phyloP scores from a whole-genome alignment of 2,329 filamentous ascomycete species.

The Fusarium sp. region DNA sequence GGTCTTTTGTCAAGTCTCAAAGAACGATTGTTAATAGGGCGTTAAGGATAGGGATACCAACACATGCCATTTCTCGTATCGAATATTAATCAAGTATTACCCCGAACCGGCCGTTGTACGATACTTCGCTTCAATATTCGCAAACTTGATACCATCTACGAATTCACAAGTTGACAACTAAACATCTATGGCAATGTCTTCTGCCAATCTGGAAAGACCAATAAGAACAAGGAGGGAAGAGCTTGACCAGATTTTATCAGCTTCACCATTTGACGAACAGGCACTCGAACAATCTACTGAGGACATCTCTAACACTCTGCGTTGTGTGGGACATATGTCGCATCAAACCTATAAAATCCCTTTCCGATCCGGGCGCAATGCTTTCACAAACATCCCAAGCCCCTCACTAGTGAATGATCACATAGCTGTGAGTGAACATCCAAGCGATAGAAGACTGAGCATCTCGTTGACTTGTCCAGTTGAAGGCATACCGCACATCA shows the following conservation, averaged over 20 bases:
- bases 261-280: not conserved
- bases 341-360: slow-evolving; percentile 9
- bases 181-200: not conserved
- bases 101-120: not conserved
- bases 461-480: slow-evolving; percentile 14
- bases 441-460: slow-evolving; percentile 15
- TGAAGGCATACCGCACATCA: slow-evolving; percentile 19
- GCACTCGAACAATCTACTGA: slow-evolving; percentile 1
- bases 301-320: not conserved
- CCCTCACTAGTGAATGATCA: not conserved
- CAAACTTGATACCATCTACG: not conserved
- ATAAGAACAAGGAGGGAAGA: not conserved
- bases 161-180: not conserved
- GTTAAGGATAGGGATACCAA: slow-evolving; percentile 7
- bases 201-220: not conserved
- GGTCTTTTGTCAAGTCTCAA: slow-evolving; percentile 1
- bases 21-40: slow-evolving; percentile 2
- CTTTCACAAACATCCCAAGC: not conserved
- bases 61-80: not conserved
- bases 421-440: not conserved
- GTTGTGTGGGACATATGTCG: not conserved
- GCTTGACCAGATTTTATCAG: not conserved
- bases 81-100: slow-evolving; percentile 8
- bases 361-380: not conserved
- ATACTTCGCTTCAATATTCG: not conserved